phyloP scores from a whole-genome alignment of 192 early-diverging fungal species.

The Pilobolus umbonatus region DNA sequence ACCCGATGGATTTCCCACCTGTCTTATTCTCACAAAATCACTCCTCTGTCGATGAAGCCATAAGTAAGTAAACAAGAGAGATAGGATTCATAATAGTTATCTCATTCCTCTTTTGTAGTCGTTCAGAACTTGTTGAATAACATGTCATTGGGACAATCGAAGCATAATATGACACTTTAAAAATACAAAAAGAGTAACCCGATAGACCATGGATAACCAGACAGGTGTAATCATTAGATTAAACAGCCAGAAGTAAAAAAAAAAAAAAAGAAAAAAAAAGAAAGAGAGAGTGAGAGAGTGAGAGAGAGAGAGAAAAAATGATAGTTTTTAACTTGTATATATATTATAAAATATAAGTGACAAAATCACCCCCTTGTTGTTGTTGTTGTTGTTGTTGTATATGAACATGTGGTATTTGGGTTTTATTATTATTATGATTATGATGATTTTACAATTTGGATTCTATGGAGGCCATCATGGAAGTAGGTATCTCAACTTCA shows the following conservation, averaged over 20 bases:
- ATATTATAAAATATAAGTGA: too few relatives aligned
- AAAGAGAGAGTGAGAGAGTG: too few relatives aligned
- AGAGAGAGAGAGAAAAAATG: too few relatives aligned
- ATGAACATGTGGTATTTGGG: too few relatives aligned
- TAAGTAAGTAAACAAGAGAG: background rate
- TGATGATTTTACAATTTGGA: slow-evolving; percentile 16
- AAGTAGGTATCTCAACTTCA: slow-evolving; percentile 48
- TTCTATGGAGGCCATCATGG: background rate
- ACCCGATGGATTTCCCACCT: slow-evolving; percentile 8
- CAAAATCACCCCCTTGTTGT: too few relatives aligned
- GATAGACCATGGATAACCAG: too few relatives aligned
- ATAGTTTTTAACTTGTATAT: too few relatives aligned
- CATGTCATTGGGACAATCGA: slow-evolving; percentile 10
- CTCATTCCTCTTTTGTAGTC: slow-evolving; percentile 1
- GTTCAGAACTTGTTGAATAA: slow-evolving; percentile 11
- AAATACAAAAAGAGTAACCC: too few relatives aligned
- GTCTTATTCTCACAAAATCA: slow-evolving; percentile 12
- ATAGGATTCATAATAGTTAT: background rate
- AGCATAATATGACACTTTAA: slow-evolving; percentile 8
- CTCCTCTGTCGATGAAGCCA: slow-evolving; percentile 12
- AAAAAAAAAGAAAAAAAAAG: too few relatives aligned
- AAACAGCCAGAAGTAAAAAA: too few relatives aligned
- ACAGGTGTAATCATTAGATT: slow-evolving; percentile 5
- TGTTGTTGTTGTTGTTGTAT: too few relatives aligned
- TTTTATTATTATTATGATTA: background rate